phyloP scores from a whole-genome alignment of 139 green algal genomes.

The Astrephomene gubernaculifera region DNA sequence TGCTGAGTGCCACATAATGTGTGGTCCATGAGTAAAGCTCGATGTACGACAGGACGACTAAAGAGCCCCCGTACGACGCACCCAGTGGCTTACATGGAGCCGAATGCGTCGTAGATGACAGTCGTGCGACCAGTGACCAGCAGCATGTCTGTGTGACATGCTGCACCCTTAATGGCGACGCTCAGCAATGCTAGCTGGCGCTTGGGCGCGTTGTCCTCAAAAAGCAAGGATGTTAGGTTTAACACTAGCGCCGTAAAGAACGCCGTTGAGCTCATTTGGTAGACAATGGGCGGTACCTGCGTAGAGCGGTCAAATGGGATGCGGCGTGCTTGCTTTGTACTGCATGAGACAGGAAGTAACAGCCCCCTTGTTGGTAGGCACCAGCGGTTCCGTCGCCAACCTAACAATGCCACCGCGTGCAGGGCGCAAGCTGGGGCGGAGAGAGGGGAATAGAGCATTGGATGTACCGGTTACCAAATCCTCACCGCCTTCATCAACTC shows the following conservation, averaged over 20 bases:
- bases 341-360: neutral
- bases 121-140: slow-evolving; percentile 41
- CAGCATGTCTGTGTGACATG: slow-evolving; percentile 65
- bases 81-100: slow-evolving; percentile 28
- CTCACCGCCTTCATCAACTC: neutral
- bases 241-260: slow-evolving; percentile 70
- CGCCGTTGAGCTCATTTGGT: slow-evolving; percentile 54
- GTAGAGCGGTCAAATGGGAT: neutral
- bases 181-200: slow-evolving; percentile 65
- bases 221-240: slow-evolving; percentile 63
- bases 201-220: slow-evolving; percentile 60
- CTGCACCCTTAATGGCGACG: slow-evolving; percentile 61
- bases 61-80: too few species aligned
- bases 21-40: too few species aligned
- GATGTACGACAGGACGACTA: too few species aligned
- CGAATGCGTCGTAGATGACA: slow-evolving; percentile 33
- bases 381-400: neutral
- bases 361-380: neutral
- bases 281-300: slow-evolving; percentile 35
- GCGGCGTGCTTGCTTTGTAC: neutral
- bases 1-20: too few species aligned
- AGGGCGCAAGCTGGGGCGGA: neutral
- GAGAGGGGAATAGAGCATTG: neutral
- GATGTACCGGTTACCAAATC: neutral
- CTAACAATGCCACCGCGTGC: neutral